Percentiles rank a stretch among this genome's conserved stretches.
Evolutionary conservation across 1,139 yeast genomes (phyloP).

Genomic region (Suhomyces choctaworum): DNA sequence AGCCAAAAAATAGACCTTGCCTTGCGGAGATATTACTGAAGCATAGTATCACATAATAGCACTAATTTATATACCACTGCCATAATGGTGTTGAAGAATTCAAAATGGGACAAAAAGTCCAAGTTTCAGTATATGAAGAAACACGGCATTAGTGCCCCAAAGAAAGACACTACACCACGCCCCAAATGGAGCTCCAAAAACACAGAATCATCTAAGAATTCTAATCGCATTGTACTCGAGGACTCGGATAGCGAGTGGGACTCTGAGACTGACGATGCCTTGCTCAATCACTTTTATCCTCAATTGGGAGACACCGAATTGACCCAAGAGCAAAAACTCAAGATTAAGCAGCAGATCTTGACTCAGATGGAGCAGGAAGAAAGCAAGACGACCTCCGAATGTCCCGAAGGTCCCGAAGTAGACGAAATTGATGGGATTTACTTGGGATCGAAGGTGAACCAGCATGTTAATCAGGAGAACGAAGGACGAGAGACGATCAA

Average conservation of each 20-base stretch:
- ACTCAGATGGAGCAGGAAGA: constrained; percentile 26
- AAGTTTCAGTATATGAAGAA: constrained; percentile 40
- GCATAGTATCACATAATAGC: no score
- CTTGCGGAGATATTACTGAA: no score
- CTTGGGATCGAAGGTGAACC: constrained; percentile 25
- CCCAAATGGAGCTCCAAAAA: constrained; percentile 44
- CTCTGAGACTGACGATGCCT: constrained; percentile 45
- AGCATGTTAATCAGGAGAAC: neutral
- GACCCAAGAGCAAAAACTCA: constrained; percentile 37
- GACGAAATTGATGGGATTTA: constrained; percentile 35
- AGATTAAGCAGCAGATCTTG: constrained; percentile 40
- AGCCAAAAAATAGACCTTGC: no score
- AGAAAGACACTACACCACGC: constrained; percentile 11
- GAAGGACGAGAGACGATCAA: constrained; percentile 3
- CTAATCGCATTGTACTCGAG: constrained; percentile 21
- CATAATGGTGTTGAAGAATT: constrained; percentile 44
- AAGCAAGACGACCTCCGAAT: constrained; percentile 4
- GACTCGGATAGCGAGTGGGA: constrained; percentile 47
- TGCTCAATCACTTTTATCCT: constrained; percentile 45
- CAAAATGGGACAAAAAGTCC: constrained; percentile 50
- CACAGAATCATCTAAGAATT: constrained; percentile 9
- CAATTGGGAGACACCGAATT: constrained; percentile 36
- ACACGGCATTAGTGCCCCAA: constrained; percentile 30
- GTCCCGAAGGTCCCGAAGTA: constrained; percentile 1
- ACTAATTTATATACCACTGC: no score